A percentile compares a stretch with the other conserved stretches of the same genome.
These are phyloP conservation scores for Carex parvula DNA, from an alignment of 176 grass and related monocot species.

Conservation along the genomic window DNA sequence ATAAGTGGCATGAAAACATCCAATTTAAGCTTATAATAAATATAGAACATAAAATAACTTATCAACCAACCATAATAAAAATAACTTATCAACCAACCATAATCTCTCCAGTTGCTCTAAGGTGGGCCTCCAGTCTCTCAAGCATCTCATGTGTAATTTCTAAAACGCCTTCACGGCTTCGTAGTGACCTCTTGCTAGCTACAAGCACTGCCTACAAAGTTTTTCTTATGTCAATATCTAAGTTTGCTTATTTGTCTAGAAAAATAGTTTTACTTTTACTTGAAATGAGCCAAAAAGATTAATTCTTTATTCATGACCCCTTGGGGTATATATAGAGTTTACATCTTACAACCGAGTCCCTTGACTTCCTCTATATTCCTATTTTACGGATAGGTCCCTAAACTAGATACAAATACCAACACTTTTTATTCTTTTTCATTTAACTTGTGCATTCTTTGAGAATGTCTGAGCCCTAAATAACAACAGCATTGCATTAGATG, in stretches of 20 bases:
- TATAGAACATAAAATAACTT: conserved; percentile 10
- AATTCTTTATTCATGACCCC: no score
- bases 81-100: conserved; percentile 46
- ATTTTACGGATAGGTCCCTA: no score
- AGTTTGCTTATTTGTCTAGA: background rate
- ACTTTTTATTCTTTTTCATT: background rate
- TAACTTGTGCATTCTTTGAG: background rate
- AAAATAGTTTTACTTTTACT: background rate
- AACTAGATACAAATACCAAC: no score
- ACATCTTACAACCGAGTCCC: no score
- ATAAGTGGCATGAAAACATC: background rate
- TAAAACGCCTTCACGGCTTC: conserved; percentile 59
- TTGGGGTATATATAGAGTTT: no score
- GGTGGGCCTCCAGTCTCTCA: conserved; percentile 96
- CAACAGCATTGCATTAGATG: background rate
- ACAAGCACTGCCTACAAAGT: conserved; percentile 72
- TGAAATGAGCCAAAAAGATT: no score
- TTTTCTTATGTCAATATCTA: background rate
- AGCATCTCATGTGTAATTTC: conserved; percentile 92
- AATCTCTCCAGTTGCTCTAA: conserved; percentile 56
- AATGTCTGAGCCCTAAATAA: background rate
- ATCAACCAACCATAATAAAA: conserved; percentile 52
- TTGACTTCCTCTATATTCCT: no score
- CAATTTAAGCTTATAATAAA: background rate
- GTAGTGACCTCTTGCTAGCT: conserved; percentile 71